phyloP scores from a whole-genome alignment of 2,329 filamentous ascomycete species.

The Clarireedia paspali region DNA sequence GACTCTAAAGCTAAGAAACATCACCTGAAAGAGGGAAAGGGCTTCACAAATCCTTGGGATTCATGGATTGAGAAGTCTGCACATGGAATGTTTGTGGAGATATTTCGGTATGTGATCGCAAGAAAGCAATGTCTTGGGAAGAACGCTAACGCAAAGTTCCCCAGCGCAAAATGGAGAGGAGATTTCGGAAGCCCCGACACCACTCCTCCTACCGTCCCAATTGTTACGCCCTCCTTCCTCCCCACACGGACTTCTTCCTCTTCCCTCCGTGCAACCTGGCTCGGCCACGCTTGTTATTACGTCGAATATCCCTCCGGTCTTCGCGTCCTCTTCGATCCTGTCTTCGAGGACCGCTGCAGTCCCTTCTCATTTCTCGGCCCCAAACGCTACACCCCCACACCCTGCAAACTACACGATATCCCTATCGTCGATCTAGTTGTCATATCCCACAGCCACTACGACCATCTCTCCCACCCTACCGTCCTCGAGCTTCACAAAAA shows the following conservation, averaged over 20 bases:
- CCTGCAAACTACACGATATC: constrained; percentile 71
- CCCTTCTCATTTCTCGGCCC: constrained; percentile 65
- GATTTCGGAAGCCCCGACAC: constrained; percentile 42
- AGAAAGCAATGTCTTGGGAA: background rate
- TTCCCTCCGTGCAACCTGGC: constrained; percentile 80
- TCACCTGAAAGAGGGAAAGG: constrained; percentile 44
- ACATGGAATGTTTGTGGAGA: constrained; percentile 28
- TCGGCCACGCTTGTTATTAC: constrained; percentile 91
- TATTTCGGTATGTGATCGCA: constrained; percentile 31
- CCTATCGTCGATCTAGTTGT: constrained; percentile 62
- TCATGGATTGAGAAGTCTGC: constrained; percentile 37
- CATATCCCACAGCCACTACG: constrained; percentile 65
- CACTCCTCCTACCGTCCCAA: constrained; percentile 51
- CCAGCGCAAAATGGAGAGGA: constrained; percentile 16
- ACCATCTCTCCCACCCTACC: constrained; percentile 75
- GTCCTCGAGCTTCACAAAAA: constrained; percentile 61
- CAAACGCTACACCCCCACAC: constrained; percentile 68
- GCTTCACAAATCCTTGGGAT: constrained; percentile 50
- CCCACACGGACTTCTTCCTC: constrained; percentile 39
- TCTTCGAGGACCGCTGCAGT: constrained; percentile 81
- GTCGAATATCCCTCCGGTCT: constrained; percentile 83
- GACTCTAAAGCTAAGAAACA: constrained; percentile 37
- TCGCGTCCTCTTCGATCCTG: constrained; percentile 86
- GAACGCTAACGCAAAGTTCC: background rate
- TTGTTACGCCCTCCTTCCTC: constrained; percentile 53